Percentiles rank a stretch among this genome's conserved stretches.
Conservation (phyloP, 495 filamentous ascomycete species). For the Penicillium egyptiacum region DNA sequence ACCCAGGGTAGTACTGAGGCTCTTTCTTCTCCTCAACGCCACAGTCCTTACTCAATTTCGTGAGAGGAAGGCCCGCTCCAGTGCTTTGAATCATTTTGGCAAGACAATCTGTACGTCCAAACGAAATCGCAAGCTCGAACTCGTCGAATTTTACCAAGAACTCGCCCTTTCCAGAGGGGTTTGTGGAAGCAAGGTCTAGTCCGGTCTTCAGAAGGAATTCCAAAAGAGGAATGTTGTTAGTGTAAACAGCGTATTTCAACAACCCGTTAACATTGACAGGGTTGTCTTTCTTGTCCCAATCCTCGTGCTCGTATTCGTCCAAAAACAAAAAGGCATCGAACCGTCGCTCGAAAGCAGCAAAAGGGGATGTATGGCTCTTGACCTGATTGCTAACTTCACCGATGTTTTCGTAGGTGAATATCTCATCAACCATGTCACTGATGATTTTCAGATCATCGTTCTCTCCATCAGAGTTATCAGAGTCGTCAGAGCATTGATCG, state of each 20-base stretch:
- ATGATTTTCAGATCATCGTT: conserved; percentile 38
- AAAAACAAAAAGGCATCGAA: conserved; percentile 33
- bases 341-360: conserved; percentile 40
- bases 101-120: conserved; percentile 46
- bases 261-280: conserved; percentile 10
- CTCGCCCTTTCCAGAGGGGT: conserved; percentile 20
- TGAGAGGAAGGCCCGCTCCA: conserved; percentile 64
- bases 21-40: conserved; percentile 57
- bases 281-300: neutral
- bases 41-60: conserved; percentile 58
- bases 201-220: conserved; percentile 47
- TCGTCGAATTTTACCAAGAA: conserved; percentile 21
- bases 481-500: conserved; percentile 32
- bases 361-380: conserved; percentile 56
- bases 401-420: conserved; percentile 70
- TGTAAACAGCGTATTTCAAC: conserved; percentile 38
- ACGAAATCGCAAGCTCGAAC: conserved; percentile 43
- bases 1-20: conserved; percentile 67
- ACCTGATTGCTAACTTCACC: conserved; percentile 63
- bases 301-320: conserved; percentile 15
- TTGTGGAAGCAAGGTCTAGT: conserved; percentile 25
- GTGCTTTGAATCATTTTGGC: conserved; percentile 51
- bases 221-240: conserved; percentile 41
- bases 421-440: conserved; percentile 51
- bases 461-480: conserved; percentile 36